Evolutionary conservation across 345 rosid species (phyloP), one percentile per base, ranked within the genome.

Genomic region (Arabidopsis suecica): DNA sequence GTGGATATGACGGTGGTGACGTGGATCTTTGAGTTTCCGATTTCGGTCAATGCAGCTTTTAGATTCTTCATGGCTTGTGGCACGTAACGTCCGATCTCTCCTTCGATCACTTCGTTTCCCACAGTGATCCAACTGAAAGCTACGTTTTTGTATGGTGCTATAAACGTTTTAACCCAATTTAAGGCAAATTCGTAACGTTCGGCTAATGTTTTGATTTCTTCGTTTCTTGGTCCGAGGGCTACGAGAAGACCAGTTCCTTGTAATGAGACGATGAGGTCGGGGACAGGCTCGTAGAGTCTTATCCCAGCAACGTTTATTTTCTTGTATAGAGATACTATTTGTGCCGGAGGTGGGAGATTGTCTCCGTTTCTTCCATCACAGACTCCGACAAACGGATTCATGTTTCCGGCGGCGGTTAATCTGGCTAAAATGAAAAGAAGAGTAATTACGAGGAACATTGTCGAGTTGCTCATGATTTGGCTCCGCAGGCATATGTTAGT

Each of bases 21-120:
- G 28, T 42, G 58, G 14, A 61, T 59, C 4, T 14, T n/a, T 7
- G 41, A 73, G 63, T 16, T 78, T 61, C 20, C 49, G 1, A 2
- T 25, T 44, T 5, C 1, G 0, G 8, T 23, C 18, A 82, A 45
- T 8, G 82, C 76, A 1, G 14, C 34, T 5, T 4, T 20, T 5
- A 77, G 25, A 49, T 82, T 80, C 4, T 7, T 55, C 70, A 84
- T 79, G 12, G 83, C 82, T 34, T 20, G 51, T 12, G 53, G 38
- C 32, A 70, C 55, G 55, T 37, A 70, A 1, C 37, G 40, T 5
- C 42, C 54, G n/a, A 30, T 47, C 32, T 68, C 72, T 4, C 79
- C 73, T 3, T 69, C 75, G 22, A 80, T 36, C 20, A 51, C 67
- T 73, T 78, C 79, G 25, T 86, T 82, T 22, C 86, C 87, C 0